Conservation (phyloP, 768 basidiomycete genomes). For the Scleroderma bovista region DNA sequence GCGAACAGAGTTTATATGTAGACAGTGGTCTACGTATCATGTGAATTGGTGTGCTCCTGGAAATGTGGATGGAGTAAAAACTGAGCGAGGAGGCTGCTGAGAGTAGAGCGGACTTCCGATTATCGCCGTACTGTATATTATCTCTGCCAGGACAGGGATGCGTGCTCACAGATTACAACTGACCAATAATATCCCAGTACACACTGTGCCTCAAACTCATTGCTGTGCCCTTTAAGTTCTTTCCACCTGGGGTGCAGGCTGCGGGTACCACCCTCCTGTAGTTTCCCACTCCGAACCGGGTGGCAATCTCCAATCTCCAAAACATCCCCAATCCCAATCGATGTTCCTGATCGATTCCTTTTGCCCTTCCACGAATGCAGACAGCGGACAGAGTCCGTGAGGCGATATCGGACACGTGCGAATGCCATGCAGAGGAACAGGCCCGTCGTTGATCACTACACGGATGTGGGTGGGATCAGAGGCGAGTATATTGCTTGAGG, state of each 20-base stretch:
- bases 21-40: too few relatives aligned
- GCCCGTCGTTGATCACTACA: slow-evolving; percentile 84
- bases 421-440: slow-evolving; percentile 74
- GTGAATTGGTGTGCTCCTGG: too few relatives aligned
- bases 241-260: neutral
- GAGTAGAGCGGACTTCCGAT: too few relatives aligned
- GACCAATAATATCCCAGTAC: too few relatives aligned
- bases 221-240: too few relatives aligned
- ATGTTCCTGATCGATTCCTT: slow-evolving; percentile 56
- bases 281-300: slow-evolving; percentile 67
- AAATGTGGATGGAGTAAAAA: too few relatives aligned
- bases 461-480: slow-evolving; percentile 54
- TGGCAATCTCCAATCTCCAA: slow-evolving; percentile 70
- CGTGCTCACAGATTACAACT: too few relatives aligned
- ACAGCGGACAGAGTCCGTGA: slow-evolving; percentile 68
- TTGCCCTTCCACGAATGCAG: slow-evolving; percentile 66
- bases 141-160: too few relatives aligned
- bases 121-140: too few relatives aligned
- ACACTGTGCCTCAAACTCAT: too few relatives aligned
- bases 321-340: slow-evolving; percentile 74
- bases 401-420: slow-evolving; percentile 59
- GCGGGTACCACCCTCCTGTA: slow-evolving; percentile 21
- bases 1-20: too few relatives aligned
- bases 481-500: slow-evolving; percentile 27
- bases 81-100: too few relatives aligned